Conservation (phyloP, 2,329 filamentous ascomycete species). For the Thelonectria discophora region DNA sequence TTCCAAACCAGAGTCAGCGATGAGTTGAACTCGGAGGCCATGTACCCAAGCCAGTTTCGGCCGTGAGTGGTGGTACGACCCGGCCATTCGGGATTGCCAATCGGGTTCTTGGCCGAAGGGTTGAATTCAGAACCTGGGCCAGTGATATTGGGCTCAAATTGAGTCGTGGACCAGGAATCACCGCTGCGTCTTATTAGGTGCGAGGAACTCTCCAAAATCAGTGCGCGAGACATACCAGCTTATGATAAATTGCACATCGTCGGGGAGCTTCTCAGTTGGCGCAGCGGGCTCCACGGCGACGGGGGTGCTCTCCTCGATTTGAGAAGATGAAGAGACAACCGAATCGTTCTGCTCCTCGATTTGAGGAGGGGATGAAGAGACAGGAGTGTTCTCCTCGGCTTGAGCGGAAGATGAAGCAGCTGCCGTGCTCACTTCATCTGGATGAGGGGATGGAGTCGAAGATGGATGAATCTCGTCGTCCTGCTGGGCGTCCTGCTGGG, state of each 20-base stretch:
- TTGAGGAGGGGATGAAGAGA: not conserved
- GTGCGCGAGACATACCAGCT: not conserved
- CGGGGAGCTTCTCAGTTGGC: too few relatives aligned
- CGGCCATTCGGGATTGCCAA: constrained; percentile 22
- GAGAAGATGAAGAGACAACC: not conserved
- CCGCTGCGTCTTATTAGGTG: constrained; percentile 11
- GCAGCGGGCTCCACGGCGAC: not conserved
- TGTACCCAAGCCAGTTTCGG: constrained; percentile 15
- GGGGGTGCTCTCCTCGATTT: not conserved
- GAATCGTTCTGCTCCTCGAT: not conserved
- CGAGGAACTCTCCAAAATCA: not conserved
- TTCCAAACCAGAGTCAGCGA: constrained; percentile 12
- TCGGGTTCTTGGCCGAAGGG: constrained; percentile 13
- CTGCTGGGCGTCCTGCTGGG: too few relatives aligned
- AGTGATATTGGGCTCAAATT: not conserved
- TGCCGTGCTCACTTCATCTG: not conserved
- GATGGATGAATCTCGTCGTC: not conserved
- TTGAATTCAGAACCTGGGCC: not conserved
- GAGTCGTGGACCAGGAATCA: constrained; percentile 13
- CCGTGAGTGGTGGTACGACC: constrained; percentile 12
- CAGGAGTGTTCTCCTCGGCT: not conserved
- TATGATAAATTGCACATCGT: constrained; percentile 4
- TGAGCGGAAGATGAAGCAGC: not conserved
- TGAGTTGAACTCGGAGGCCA: constrained; percentile 12
- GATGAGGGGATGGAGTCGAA: not conserved